Evolutionary conservation across 306 rosid species (phyloP).

Genomic region (Acacia melanoxylon): DNA sequence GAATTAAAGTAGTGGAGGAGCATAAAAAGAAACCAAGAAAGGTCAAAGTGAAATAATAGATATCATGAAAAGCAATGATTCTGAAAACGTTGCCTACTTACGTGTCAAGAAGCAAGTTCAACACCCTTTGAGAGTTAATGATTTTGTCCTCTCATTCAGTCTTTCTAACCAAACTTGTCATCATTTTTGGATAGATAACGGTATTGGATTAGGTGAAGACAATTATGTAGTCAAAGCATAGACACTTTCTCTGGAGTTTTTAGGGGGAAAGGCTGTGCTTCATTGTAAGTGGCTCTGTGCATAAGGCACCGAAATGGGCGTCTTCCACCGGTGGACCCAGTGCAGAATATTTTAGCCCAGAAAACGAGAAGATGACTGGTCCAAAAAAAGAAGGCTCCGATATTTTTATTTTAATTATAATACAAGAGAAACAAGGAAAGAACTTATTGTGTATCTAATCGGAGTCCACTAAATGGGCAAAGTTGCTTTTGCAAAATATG

Average conservation of each 20-base stretch:
- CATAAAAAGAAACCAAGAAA: neutral
- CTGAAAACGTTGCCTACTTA: neutral
- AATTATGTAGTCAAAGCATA: neutral
- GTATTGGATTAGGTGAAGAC: neutral
- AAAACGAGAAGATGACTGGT: neutral
- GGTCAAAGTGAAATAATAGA: neutral
- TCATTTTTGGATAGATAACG: neutral
- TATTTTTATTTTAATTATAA: neutral
- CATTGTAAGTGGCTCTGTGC: neutral
- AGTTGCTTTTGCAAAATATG: neutral
- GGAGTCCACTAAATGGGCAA: neutral
- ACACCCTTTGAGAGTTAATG: neutral
- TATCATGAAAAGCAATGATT: neutral
- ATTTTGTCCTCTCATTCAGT: neutral
- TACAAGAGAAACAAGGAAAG: neutral
- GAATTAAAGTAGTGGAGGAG: conserved; percentile 17
- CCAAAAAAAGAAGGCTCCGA: neutral
- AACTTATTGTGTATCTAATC: neutral
- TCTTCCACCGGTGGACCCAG: neutral
- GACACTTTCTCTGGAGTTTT: neutral
- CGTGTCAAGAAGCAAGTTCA: neutral
- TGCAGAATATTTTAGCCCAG: neutral
- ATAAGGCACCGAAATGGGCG: neutral
- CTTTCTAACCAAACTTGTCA: neutral
- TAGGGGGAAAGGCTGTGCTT: neutral